These are phyloP conservation scores for Aspergillus campestris DNA, from an alignment of 495 filamentous ascomycete genomes.

Conservation along the genomic window DNA sequence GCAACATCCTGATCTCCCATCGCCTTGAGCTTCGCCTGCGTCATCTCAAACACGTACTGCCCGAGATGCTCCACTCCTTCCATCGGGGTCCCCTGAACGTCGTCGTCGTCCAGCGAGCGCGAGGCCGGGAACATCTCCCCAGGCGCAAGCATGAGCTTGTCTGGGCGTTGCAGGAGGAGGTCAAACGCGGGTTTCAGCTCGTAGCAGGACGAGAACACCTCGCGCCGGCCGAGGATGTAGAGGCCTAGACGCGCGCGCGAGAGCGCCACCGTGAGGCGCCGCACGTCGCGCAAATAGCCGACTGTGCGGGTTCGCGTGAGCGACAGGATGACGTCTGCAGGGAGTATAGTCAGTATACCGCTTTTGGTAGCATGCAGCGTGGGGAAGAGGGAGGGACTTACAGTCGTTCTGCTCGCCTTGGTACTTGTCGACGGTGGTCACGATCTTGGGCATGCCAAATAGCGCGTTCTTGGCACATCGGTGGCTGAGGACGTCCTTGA, in stretches of 20 bases:
- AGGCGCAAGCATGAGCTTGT: constrained; percentile 70
- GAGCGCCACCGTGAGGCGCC: constrained; percentile 91
- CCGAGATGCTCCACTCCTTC: constrained; percentile 89
- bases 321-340: constrained; percentile 80
- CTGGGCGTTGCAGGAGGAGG: constrained; percentile 57
- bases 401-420: constrained; percentile 99
- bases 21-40: constrained; percentile 66
- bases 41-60: constrained; percentile 97
- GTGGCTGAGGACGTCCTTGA: constrained; percentile 81
- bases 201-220: constrained; percentile 81
- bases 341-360: constrained; percentile 11
- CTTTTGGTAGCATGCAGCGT: background rate
- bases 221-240: constrained; percentile 85
- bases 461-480: constrained; percentile 73
- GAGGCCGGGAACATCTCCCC: constrained; percentile 78
- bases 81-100: constrained; percentile 61
- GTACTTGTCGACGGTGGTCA: constrained; percentile 96
- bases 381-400: constrained; percentile 38
- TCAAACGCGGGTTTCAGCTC: constrained; percentile 84
- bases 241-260: constrained; percentile 87
- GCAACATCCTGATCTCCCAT: constrained; percentile 38
- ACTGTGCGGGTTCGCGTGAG: constrained; percentile 79
- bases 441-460: constrained; percentile 84
- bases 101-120: constrained; percentile 47
- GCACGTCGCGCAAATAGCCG: constrained; percentile 90